These are phyloP conservation scores for Coemansia sp. DNA, from an alignment of 192 early-diverging fungal genomes.

Conservation along the genomic window DNA sequence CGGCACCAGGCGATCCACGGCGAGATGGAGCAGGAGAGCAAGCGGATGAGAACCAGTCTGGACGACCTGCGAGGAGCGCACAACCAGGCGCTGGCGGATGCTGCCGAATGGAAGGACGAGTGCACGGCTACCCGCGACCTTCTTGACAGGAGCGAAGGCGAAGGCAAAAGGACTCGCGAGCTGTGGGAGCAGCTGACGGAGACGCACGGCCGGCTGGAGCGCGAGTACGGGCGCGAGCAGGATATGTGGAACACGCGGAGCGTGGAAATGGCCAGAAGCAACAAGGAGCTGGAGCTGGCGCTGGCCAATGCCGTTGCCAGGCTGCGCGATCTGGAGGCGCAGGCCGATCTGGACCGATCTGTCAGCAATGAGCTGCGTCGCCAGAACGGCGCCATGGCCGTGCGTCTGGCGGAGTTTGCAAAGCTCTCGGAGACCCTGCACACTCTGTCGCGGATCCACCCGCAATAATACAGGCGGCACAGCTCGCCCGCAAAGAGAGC, in stretches of 20 bases:
- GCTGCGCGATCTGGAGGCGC: constrained; percentile 31
- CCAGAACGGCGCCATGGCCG: constrained; percentile 15
- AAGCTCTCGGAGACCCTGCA: constrained; percentile 30
- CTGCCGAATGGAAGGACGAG: constrained; percentile 26
- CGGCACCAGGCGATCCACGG: neutral
- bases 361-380: constrained; percentile 16
- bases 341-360: constrained; percentile 18
- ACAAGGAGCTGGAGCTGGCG: constrained; percentile 23
- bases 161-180: neutral
- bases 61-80: neutral
- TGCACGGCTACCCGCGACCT: constrained; percentile 10
- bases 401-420: constrained; percentile 30
- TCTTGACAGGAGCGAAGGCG: constrained; percentile 12
- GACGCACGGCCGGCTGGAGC: constrained; percentile 7
- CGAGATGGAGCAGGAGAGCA: neutral
- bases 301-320: constrained; percentile 35
- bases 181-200: constrained; percentile 7
- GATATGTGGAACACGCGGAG: constrained; percentile 5
- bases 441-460: constrained; percentile 10
- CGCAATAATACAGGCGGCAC: neutral
- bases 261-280: constrained; percentile 12
- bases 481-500: too few relatives aligned
- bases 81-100: constrained; percentile 17
- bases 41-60: neutral
- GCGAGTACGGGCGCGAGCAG: constrained; percentile 1